Evolutionary conservation across 495 filamentous ascomycete species (phyloP), one percentile per base, ranked within the genome.

Genomic region (Penicillium arizonense): DNA sequence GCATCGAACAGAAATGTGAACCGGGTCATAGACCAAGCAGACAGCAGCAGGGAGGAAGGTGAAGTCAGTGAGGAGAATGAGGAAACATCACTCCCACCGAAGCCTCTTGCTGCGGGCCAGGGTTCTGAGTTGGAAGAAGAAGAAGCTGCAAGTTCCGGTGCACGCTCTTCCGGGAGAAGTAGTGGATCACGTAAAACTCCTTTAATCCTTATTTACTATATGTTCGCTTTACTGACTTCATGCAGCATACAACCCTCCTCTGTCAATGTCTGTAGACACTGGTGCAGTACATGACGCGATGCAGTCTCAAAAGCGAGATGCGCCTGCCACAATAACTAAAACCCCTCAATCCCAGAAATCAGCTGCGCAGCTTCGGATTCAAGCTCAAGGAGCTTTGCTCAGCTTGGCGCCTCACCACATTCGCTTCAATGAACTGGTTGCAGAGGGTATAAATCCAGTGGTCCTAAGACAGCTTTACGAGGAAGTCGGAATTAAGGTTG

Each of bases 41-140:
- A 65, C 40, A 34, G 23, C 2, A 56, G 69, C 46, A 75, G 80
- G 30, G 88, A 94, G 54, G 88, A 92, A 59, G 87, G 87, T 2
- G 88, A 92, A 61, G 60, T 91, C 14, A 88, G 85, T 56, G 88
- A 91, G 53, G 77, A 75, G 1, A 84, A 85, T 56, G 78, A 73
- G 36, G 75, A 78, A 43, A 70, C 73, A 18, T 57, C 59, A 37
- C 46, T 62, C 33, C 52, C 24, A 3, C 30, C 42, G 16, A 42
- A 36, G 2, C 37, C 23, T 14, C 9, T 39, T 28, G 8, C 34
- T 46, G 32, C 35, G 4, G 26, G 45, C 41, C 51, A 30, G n/a
- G 35, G 44, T 47, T 44, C 30, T 39, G 64, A 68, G 4, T 8
- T 64, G 23, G 65, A 70, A 47, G 67, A 70, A 34, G 67, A 63